Base-by-base conservation (phyloP, 495 filamentous ascomycete genomes). In the Pyrenopolyporus hunteri region DNA sequence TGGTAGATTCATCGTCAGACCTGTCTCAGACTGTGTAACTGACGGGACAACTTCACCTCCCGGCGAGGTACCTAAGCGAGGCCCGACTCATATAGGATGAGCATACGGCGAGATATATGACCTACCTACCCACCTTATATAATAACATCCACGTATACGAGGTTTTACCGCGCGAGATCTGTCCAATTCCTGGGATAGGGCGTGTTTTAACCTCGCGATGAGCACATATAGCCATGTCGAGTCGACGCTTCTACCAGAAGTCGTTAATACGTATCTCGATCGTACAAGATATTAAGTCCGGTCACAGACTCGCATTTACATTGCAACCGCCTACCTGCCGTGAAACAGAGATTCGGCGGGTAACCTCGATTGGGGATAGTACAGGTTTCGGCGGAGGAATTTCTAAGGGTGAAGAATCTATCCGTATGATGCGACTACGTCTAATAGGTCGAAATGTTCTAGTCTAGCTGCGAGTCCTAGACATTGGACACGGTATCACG, bases 281-380 rank as follows among this genome's bases (percentile, higher is more conserved):
- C 37, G 14, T 40, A 51, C 54, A 52, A 16, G 44, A 52, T 28
- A 43, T 31, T 51, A 48, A 7, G 35, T 43, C 31, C 28, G 52
- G 47, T 35, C 54, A 57, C 52, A 57, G 31, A 47, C 39, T 60
- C 45, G 52, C 51, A 57, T 39, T 42, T 44, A 42, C 19, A 52
- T 53, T 43, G 55, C 45, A 66, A 61, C 63, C 40, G 42, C 32
- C 20, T 39, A 6, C 33, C 63, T 66, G 63, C 42, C 11, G 63
- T 66, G 57, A 52, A 66, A 66, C 63, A 37, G 26, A 66, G 63
- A 66, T 66, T 61, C 57, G 52, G 63, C 52, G 59, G 57, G 57
- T 44, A 53, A 33, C 63, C 63, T 66, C 57, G 63, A 66, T 61
- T 53, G 42, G 52, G 50, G 32, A n/a, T 44, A 51, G 49, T 53